Evolutionary conservation across 176 grass and related monocot species (phyloP), one percentile per base, ranked within the genome.

Genomic region (Dactylis glomerata): DNA sequence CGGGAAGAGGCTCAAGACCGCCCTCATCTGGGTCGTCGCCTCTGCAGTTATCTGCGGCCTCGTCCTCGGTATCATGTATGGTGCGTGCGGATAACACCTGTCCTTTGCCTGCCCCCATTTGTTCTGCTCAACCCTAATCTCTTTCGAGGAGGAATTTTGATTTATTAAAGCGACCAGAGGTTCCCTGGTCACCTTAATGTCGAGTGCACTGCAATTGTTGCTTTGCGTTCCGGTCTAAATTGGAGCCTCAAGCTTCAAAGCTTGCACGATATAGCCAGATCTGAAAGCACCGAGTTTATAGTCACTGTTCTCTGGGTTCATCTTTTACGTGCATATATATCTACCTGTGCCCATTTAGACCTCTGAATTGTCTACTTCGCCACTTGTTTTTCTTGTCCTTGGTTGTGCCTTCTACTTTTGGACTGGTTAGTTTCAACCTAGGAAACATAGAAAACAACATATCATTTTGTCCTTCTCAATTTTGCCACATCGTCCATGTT

Each of bases 61-160:
- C 84, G 40, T 92, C 74, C 97, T 99, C 31, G 97, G 97, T 23
- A 96, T 99, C 82, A 79, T 99, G 76, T 99, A 99, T 16, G 88
- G 97, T 99, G 40, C 40, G 96, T 95, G 45, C 38, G 78, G 51
- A 50, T 50, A 8, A 24, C 7, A 36, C 23, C 55, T 59, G 5
- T 0, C 20, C 15, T 42, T 24, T 24, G 66, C 64, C 8, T 5
- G 6, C 1, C 14, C 50, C 7, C 20, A 3, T 27, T 54, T 63
- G 3, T 7, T 41, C 3, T 56, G 9, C 5, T 40, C 51, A 4
- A 2, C 8, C 20, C 4, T 40, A 32, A n/a, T 73, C 19, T 56
- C 24, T 19, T 76, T 47, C 1, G 31, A 85, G 37, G 8, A 59
- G 16, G 12, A 64, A 51, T 14, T 10, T 6, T 20, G 13, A 30